Base-by-base conservation (phyloP, 2,329 filamentous ascomycete species). In the Aspergillus sp. region DNA sequence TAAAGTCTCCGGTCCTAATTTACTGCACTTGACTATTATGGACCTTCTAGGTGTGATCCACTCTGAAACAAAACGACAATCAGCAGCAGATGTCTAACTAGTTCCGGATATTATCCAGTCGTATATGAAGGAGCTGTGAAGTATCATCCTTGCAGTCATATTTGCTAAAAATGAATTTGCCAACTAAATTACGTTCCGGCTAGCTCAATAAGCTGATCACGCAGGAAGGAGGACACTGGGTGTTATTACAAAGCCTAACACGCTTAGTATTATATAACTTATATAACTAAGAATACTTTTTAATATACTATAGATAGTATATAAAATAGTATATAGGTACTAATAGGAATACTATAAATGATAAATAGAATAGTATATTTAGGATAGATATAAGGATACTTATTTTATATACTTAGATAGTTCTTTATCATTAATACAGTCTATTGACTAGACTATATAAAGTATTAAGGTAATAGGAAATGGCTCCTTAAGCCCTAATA, bases 31-130 rank as follows among this genome's bases (percentile, higher is more conserved):
- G 35, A 83, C 78, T 0, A 69, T 83, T 1, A 78, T 83, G 6
- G 81, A 84, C 59, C 66, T 84, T 31, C 81, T 80, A 0, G 79
- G 81, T 2, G 64, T 84, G 1, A 75, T 82, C 28, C 70, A 73
- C 32, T 74, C 78, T 5, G 72, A 74, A 51, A 79, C 75, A 47
- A 70, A 74, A 28, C 70, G 76, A 43, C 77, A 82, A 57, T 77
- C 74, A 1, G 66, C 71, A 35, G 66, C 70, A 11, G 78, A 82
- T 46, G 76, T 79, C 43, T 64, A 70, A 48, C 72, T 78, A 2
- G 79, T 82, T 39, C 72, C 76, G 32, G 56, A 67, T 0, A 65
- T 83, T 2, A 63, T 67, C 4, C 46, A 60, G 37, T 47, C 45
- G 0, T 76, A 76, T 39, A 71, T 75, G 45, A 50, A 53, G 6